Conservation (phyloP, 306 rosid species). For the Cicer arietinum region DNA sequence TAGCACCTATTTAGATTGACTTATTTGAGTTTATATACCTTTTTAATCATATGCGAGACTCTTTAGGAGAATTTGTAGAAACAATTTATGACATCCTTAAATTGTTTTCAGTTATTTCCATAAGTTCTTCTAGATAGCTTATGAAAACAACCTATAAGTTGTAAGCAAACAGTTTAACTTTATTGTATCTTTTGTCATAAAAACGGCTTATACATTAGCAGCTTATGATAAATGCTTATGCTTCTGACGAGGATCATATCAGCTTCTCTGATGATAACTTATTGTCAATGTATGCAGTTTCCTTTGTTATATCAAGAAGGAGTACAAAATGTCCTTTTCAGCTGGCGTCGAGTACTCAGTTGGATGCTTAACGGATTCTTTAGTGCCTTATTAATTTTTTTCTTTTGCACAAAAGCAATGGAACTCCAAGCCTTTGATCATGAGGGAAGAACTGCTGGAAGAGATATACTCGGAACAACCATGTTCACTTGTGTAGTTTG, state of each 20-base stretch:
- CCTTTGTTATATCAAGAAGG: slow-evolving; percentile 97
- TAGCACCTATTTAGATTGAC: too few relatives aligned
- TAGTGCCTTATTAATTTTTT: slow-evolving; percentile 75
- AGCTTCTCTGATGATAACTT: slow-evolving; percentile 10
- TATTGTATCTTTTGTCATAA: too few relatives aligned
- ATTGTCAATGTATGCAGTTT: slow-evolving; percentile 62
- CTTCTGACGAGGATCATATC: not conserved
- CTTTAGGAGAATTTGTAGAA: too few relatives aligned
- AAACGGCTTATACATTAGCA: too few relatives aligned
- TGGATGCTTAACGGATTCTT: slow-evolving; percentile 89
- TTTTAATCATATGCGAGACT: too few relatives aligned
- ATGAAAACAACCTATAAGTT: too few relatives aligned
- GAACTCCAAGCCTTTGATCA: slow-evolving; percentile 69
- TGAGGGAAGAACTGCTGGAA: slow-evolving; percentile 76
- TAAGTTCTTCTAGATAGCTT: too few relatives aligned
- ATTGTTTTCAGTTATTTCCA: too few relatives aligned
- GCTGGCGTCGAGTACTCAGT: slow-evolving; percentile 84
- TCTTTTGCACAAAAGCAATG: slow-evolving; percentile 76
- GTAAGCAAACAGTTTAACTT: too few relatives aligned
- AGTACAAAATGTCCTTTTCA: slow-evolving; percentile 84
- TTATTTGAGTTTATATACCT: too few relatives aligned
- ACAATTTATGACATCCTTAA: too few relatives aligned
- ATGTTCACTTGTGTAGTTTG: slow-evolving; percentile 88
- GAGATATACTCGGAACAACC: slow-evolving; percentile 81
- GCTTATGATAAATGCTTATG: not conserved